Percentiles rank a stretch among this genome's conserved stretches.
Conservation (phyloP, 257 asterid genomes). For the Scutellaria barbata region DNA sequence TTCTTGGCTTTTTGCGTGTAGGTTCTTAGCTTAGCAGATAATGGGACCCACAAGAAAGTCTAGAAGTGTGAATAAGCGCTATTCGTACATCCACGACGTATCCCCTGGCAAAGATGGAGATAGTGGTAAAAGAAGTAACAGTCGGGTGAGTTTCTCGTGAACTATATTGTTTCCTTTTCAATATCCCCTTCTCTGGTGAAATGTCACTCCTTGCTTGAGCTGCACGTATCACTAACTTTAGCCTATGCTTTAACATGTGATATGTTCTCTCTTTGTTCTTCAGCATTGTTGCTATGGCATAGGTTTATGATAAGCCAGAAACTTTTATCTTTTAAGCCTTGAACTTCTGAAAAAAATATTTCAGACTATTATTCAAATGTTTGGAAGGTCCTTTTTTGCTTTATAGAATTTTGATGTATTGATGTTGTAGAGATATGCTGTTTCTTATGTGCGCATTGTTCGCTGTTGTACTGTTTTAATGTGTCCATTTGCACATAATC, state of each 20-base stretch:
- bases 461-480: neutral
- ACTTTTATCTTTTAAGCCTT: neutral
- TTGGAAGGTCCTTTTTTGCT: neutral
- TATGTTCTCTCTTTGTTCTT: neutral
- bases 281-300: neutral
- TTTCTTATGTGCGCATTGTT: neutral
- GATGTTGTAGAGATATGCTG: constrained; percentile 18
- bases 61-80: constrained; percentile 69
- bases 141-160: constrained; percentile 68
- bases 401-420: neutral
- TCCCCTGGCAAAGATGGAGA: constrained; percentile 81
- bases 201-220: constrained; percentile 30
- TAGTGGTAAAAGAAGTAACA: constrained; percentile 60
- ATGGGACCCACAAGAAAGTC: constrained; percentile 91
- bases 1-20: constrained; percentile 20
- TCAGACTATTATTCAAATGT: neutral
- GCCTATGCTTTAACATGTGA: neutral
- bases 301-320: neutral
- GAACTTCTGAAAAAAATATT: constrained; percentile 1
- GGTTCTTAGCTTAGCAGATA: constrained; percentile 34
- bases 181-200: constrained; percentile 4
- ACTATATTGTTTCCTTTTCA: constrained; percentile 25
- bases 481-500: neutral
- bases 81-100: constrained; percentile 58
- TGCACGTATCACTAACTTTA: neutral